These are phyloP conservation scores for Mycena floridula DNA, from an alignment of 768 basidiomycete genomes.

Conservation along the genomic window DNA sequence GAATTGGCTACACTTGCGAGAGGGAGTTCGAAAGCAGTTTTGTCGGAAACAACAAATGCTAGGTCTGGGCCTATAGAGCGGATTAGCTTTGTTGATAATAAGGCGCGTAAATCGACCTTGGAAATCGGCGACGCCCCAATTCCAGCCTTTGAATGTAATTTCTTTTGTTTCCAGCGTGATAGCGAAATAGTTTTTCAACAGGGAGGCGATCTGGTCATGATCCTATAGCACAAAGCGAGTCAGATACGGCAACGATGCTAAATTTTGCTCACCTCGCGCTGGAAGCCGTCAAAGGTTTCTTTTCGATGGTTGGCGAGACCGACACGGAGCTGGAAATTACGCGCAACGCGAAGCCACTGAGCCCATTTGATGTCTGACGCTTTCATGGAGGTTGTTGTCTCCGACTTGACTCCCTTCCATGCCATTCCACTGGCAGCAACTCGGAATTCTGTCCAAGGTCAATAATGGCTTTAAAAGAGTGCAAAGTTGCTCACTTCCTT, in stretches of 20 bases:
- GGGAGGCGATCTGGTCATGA: slow-evolving; percentile 73
- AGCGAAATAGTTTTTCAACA: slow-evolving; percentile 85
- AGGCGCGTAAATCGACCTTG: slow-evolving; percentile 50
- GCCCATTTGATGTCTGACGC: slow-evolving; percentile 79
- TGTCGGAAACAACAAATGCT: slow-evolving; percentile 84
- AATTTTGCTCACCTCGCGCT: slow-evolving; percentile 80
- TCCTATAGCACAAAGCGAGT: slow-evolving; percentile 73
- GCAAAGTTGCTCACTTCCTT: slow-evolving; percentile 66
- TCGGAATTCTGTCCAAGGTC: slow-evolving; percentile 61
- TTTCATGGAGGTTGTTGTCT: slow-evolving; percentile 56
- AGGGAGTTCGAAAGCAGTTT: slow-evolving; percentile 86
- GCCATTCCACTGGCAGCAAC: slow-evolving; percentile 88
- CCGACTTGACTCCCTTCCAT: slow-evolving; percentile 80
- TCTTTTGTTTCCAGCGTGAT: slow-evolving; percentile 84
- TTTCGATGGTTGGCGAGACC: slow-evolving; percentile 71
- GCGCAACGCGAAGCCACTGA: slow-evolving; percentile 88
- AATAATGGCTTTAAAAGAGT: slow-evolving; percentile 8
- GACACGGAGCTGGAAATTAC: slow-evolving; percentile 85
- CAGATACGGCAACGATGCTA: too few relatives aligned
- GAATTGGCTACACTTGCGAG: slow-evolving; percentile 87
- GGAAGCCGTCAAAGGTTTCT: slow-evolving; percentile 92
- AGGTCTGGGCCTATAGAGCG: slow-evolving; percentile 73
- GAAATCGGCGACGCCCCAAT: slow-evolving; percentile 95
- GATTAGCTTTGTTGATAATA: background rate
- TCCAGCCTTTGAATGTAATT: slow-evolving; percentile 91